Conservation (phyloP, 768 basidiomycete genomes). For the Suillus hirtellus region DNA sequence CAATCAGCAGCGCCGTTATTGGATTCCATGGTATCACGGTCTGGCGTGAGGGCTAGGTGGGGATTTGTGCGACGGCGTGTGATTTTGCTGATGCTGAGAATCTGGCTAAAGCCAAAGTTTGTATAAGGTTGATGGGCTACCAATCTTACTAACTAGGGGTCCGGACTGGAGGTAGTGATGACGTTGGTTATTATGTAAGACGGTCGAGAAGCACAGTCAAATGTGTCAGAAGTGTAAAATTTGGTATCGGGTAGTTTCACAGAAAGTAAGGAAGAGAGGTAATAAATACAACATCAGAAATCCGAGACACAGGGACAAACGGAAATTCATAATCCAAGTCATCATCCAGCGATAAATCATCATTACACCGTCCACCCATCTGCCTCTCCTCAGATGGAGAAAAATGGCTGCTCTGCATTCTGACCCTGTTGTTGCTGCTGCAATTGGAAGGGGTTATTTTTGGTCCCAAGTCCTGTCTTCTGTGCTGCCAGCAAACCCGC, state of each 20-base stretch:
- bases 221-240: not conserved
- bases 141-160: no score
- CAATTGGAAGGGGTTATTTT: conserved; percentile 70
- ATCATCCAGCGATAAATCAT: conserved; percentile 1
- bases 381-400: conserved; percentile 55
- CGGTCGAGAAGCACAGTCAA: not conserved
- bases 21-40: not conserved
- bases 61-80: not conserved
- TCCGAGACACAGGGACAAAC: conserved; percentile 1
- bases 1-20: not conserved
- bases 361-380: conserved; percentile 6
- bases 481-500: conserved; percentile 50
- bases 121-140: no score
- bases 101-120: no score
- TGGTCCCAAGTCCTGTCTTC: conserved; percentile 45
- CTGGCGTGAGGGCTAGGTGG: not conserved
- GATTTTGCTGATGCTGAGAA: not conserved
- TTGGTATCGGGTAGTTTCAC: conserved; percentile 1
- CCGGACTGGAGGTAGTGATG: no score
- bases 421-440: conserved; percentile 55
- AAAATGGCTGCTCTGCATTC: conserved; percentile 73
- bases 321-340: conserved; percentile 16
- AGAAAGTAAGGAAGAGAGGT: conserved; percentile 8
- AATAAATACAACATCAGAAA: conserved; percentile 1
- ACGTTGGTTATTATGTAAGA: no score